Conservation (phyloP, 1,284 basidiomycete species). For the Salmacisia buchloeana region DNA sequence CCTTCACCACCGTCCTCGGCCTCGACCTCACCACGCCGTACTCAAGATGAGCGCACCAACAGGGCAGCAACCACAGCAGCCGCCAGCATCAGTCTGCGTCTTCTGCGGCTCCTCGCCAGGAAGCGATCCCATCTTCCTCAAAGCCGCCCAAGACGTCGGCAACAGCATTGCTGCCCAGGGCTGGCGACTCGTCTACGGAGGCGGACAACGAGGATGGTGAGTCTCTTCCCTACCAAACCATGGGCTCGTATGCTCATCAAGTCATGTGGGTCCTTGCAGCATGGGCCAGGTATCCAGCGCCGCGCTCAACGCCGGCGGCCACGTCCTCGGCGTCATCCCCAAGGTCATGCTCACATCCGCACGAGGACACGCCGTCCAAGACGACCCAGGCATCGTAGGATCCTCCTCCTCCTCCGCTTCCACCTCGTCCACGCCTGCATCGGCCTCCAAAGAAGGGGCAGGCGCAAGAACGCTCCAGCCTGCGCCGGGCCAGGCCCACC, state of each 20-base stretch:
- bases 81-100: constrained; percentile 38
- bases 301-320: constrained; percentile 64
- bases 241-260: too few species aligned
- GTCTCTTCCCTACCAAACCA: too few species aligned
- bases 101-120: constrained; percentile 50
- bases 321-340: constrained; percentile 75
- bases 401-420: constrained; percentile 38
- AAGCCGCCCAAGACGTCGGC: constrained; percentile 61
- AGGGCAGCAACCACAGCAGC: neutral
- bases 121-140: constrained; percentile 31
- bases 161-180: constrained; percentile 63
- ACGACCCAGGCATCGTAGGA: constrained; percentile 20
- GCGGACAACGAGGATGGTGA: constrained; percentile 67
- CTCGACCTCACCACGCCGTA: neutral
- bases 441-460: constrained; percentile 29
- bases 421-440: constrained; percentile 11
- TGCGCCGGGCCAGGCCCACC: constrained; percentile 15
- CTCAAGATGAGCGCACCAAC: too few species aligned
- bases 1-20: neutral
- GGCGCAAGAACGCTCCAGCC: constrained; percentile 44
- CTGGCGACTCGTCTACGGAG: constrained; percentile 76
- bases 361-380: neutral
- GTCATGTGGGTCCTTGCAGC: constrained; percentile 3
- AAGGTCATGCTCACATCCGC: constrained; percentile 60
- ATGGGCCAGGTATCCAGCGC: constrained; percentile 79